Percentiles rank a stretch among this genome's conserved stretches.
phyloP scores from a whole-genome alignment of 1,284 basidiomycete genomes.

The Cryptococcus sp. region DNA sequence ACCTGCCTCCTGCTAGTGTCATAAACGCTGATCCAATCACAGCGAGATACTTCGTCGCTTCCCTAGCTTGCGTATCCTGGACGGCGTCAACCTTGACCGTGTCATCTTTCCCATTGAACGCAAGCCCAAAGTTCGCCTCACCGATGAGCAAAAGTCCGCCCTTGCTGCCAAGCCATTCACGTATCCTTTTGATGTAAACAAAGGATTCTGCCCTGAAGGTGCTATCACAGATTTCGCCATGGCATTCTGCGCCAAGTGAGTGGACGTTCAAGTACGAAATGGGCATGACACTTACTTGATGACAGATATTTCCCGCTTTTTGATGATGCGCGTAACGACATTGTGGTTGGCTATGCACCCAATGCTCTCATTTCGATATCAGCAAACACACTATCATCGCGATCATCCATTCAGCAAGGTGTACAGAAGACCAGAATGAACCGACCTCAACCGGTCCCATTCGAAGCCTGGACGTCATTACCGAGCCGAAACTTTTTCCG shows the following conservation, averaged over 20 bases:
- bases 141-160: slow-evolving; percentile 30
- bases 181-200: slow-evolving; percentile 45
- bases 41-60: slow-evolving; percentile 52
- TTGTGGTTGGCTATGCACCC: slow-evolving; percentile 76
- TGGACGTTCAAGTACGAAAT: background rate
- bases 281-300: slow-evolving; percentile 1
- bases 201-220: slow-evolving; percentile 39
- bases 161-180: slow-evolving; percentile 38
- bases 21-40: slow-evolving; percentile 7
- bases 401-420: slow-evolving; percentile 45
- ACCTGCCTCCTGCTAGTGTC: background rate
- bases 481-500: slow-evolving; percentile 78
- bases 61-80: slow-evolving; percentile 50
- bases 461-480: slow-evolving; percentile 65
- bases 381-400: slow-evolving; percentile 78
- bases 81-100: slow-evolving; percentile 58
- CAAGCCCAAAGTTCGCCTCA: slow-evolving; percentile 39
- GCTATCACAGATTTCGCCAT: slow-evolving; percentile 51
- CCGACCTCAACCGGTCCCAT: slow-evolving; percentile 75
- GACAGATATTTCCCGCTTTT: slow-evolving; percentile 79
- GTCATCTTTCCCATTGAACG: slow-evolving; percentile 48
- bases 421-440: slow-evolving; percentile 56
- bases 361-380: slow-evolving; percentile 86
- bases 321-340: slow-evolving; percentile 70
- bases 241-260: slow-evolving; percentile 52